Evolutionary conservation across 768 basidiomycete genomes (phyloP), one percentile per base, ranked within the genome.

Genomic region (Tylopilus plumbeoviolaceoides): DNA sequence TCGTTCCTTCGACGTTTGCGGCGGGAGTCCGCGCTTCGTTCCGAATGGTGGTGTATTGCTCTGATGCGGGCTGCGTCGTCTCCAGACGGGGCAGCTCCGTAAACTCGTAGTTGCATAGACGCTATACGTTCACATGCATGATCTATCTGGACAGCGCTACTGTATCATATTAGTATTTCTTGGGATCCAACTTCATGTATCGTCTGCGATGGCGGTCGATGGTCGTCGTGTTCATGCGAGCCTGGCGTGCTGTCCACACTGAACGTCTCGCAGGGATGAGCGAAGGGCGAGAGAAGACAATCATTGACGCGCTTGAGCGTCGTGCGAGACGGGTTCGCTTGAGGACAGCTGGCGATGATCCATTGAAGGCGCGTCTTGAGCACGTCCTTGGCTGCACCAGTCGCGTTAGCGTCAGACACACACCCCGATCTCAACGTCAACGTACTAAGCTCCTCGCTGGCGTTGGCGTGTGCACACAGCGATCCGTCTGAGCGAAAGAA

Each of bases 281-380:
- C 35, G 17, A 54, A 47, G 1, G 68, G 64, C 3, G 82, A 79
- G 59, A 93, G 76, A 6, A 91, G 67, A 58, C 78, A 88, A 57
- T 87, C 83, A 63, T 93, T 91, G 42, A 90, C 80, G 14, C 84
- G 72, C 67, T 90, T 90, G 54, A 98, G 75, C 9, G 88, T 91
- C 15, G 82, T 77, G 39, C 93, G 79, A 10, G 89, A 84, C 0
- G 95, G 95, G 64, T 97, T 98, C 4, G 85, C 87, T 49, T 75
- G 73, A 6, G 89, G 87, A 47, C 78, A 72, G 57, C 82, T 85
- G 18, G 85, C 75, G 53, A 94, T 87, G 44, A 98, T 82, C 90
- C 89, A 92, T 64, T 98, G 86, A 33, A 98, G 74, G 17, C 92
- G 78, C 12, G 75, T 84, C 11, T 82, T 80, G 56, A 98, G 81